Evolutionary conservation across 805 yeast species (phyloP), one percentile per base, ranked within the genome.

Genomic region (Lipomyces chichibuensis): DNA sequence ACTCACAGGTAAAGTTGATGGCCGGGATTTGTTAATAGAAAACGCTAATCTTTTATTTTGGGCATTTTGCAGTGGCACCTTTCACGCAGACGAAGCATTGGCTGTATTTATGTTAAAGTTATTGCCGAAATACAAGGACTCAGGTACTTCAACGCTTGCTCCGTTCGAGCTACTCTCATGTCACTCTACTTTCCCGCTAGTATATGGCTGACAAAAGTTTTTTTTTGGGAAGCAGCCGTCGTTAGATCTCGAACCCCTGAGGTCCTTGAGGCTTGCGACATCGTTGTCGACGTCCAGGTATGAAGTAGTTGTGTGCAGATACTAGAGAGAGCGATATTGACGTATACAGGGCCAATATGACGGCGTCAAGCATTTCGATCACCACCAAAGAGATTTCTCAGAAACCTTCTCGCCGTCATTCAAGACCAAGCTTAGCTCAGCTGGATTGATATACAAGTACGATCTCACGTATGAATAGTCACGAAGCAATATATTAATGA

Each of bases 51-150:
- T 27, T 51, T 14, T 1, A 39, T 17, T 56, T 59, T 11, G 20
- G 32, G 32, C 32, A 29, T 14, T 23, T 51, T 39, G 43, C 74
- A 89, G 93, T 59, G 99, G 99, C 7, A 84, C 92, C 0, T 95
- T 95, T 83, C 99, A 95, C 76, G 98, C 98, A 11, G 99, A 95
- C 78, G 99, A 95, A 78, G 88, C 97, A 11, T 83, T 95, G 61
- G 99, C 98, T 1, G 97, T 94, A 2, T 93, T 84, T 77, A 87
- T 95, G 89, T 81, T 95, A 65, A 86, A 84, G 72, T 80, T 86
- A 23, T 80, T 94, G 58, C 95, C 97, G 8, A 82, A 84, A 76
- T 95, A 79, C 78, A 75, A 84, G 58, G 82, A 86, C 66, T 88
- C 97, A 25, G 57, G 71, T 68, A 55, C 14, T 72, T 58, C 32